phyloP scores from a whole-genome alignment of 164 flowering plant species.

The Nymphaea thermarum region DNA sequence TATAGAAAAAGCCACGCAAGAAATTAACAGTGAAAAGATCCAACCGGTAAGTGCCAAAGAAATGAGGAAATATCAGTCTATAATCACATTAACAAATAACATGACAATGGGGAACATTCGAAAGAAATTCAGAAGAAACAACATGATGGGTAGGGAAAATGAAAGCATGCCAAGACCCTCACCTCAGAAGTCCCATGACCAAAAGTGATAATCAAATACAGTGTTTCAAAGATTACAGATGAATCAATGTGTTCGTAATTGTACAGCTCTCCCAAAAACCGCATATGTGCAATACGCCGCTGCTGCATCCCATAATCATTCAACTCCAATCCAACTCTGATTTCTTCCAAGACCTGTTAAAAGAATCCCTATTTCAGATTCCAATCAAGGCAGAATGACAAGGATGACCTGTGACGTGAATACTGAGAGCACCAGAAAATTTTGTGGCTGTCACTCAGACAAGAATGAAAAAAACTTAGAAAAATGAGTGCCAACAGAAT shows the following conservation, averaged over 20 bases:
- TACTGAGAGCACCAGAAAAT: too few relatives aligned
- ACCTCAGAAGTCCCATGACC: constrained; percentile 95
- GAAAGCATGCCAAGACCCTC: constrained; percentile 5
- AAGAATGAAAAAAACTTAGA: too few relatives aligned
- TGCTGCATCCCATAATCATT: constrained; percentile 96
- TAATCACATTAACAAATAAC: too few relatives aligned
- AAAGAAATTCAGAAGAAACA: neutral
- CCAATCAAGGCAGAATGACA: too few relatives aligned
- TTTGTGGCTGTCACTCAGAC: too few relatives aligned
- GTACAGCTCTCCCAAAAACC: constrained; percentile 95
- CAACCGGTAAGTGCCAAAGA: too few relatives aligned
- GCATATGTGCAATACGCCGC: constrained; percentile 81
- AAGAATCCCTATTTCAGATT: neutral
- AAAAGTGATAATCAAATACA: constrained; percentile 71
- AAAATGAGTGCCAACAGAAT: too few relatives aligned
- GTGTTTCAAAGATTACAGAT: constrained; percentile 89
- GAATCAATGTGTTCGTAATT: constrained; percentile 94
- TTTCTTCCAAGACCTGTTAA: constrained; percentile 86
- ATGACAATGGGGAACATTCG: neutral
- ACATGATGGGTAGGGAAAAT: neutral
- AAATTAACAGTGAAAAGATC: too few relatives aligned
- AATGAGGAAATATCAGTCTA: too few relatives aligned
- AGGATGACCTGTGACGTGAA: too few relatives aligned
- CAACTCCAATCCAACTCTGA: constrained; percentile 72
- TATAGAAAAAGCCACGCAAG: too few relatives aligned